These are phyloP conservation scores for Heimioporus sp. DNA, from an alignment of 768 basidiomycete genomes.

Conservation along the genomic window DNA sequence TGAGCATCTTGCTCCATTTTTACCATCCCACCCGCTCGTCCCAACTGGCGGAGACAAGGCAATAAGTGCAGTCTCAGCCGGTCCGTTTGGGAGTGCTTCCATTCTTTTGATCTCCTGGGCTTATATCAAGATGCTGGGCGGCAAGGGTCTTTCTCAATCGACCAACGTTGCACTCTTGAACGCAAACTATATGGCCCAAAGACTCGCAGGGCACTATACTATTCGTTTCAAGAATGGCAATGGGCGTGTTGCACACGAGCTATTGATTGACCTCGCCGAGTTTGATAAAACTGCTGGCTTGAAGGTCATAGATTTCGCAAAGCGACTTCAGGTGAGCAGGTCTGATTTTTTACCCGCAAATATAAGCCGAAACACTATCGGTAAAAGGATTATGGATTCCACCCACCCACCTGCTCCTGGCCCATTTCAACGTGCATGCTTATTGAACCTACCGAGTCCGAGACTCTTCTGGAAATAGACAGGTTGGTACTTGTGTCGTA, in stretches of 20 bases:
- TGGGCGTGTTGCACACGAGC: constrained; percentile 91
- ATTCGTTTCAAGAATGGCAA: constrained; percentile 89
- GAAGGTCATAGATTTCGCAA: constrained; percentile 96
- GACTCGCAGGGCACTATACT: constrained; percentile 81
- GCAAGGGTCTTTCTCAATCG: constrained; percentile 80
- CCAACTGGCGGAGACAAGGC: constrained; percentile 62
- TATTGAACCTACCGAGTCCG: constrained; percentile 97
- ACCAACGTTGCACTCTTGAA: constrained; percentile 88
- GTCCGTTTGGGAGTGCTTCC: constrained; percentile 92
- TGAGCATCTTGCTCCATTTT: constrained; percentile 90
- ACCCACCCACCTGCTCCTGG: constrained; percentile 98
- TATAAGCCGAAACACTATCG: background rate
- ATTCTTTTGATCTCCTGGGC: constrained; percentile 98
- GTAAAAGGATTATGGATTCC: constrained; percentile 82
- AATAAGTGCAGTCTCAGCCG: constrained; percentile 87
- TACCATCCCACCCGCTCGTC: constrained; percentile 83
- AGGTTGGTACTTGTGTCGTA: constrained; percentile 41
- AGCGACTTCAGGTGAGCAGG: constrained; percentile 77
- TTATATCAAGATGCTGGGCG: constrained; percentile 99
- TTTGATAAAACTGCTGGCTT: constrained; percentile 88
- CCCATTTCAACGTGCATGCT: constrained; percentile 96
- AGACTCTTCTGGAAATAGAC: constrained; percentile 90
- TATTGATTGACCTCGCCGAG: constrained; percentile 92
- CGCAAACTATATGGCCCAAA: constrained; percentile 96
- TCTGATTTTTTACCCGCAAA: background rate